Evolutionary conservation across 257 asterid species (phyloP).

Genomic region (Solanum ossicruentum): DNA sequence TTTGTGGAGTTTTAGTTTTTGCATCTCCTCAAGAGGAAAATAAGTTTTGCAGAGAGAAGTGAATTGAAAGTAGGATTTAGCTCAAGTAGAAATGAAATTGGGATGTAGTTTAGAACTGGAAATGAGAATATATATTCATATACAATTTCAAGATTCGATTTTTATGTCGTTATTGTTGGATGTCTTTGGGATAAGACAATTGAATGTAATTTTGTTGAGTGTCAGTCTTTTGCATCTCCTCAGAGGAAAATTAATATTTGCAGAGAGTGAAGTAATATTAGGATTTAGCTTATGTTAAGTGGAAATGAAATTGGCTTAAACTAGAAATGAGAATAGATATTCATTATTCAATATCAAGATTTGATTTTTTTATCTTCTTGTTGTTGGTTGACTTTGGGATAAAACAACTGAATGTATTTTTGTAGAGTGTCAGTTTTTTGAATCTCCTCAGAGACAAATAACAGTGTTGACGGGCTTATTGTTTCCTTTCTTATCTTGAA

Average conservation of each 20-base stretch:
- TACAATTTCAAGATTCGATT: background rate
- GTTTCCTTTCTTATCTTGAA: background rate
- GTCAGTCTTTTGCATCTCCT: background rate
- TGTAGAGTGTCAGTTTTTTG: background rate
- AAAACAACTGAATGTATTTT: background rate
- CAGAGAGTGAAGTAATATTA: no score
- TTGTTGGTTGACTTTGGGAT: background rate
- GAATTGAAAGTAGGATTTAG: background rate
- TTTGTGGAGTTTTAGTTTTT: background rate
- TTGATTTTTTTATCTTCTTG: background rate
- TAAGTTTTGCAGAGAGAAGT: background rate
- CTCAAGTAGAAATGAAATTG: background rate
- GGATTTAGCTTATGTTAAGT: no score
- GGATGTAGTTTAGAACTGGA: background rate
- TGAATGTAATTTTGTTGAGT: background rate
- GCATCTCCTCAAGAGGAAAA: background rate
- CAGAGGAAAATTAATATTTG: background rate
- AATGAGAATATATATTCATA: background rate
- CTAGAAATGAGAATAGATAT: no score
- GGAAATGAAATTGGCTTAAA: no score
- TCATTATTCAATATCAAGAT: background rate
- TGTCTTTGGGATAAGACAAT: background rate
- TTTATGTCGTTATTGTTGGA: background rate
- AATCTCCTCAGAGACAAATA: background rate
- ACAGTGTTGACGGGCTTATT: background rate